phyloP scores from a whole-genome alignment of 768 basidiomycete species.

The Boletus pseudo-olivaceus region DNA sequence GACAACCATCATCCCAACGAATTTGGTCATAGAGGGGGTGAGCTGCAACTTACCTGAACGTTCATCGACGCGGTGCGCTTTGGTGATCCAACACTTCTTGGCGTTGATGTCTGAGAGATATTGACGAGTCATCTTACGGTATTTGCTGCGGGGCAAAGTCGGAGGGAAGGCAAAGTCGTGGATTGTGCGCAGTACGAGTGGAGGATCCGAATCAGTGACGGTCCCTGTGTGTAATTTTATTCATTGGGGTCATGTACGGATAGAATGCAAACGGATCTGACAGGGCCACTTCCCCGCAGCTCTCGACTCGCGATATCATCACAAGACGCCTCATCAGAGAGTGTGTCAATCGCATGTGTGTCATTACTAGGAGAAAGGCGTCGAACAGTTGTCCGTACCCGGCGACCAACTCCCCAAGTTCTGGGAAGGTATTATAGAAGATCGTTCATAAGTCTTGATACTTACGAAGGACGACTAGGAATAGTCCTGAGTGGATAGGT shows the following conservation, averaged over 20 bases:
- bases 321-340: constrained; percentile 96
- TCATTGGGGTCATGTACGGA: too few species aligned
- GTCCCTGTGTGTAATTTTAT: too few species aligned
- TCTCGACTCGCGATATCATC: constrained; percentile 94
- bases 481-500: background rate
- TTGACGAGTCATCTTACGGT: constrained; percentile 78
- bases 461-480: background rate
- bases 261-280: too few species aligned
- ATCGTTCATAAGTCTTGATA: background rate
- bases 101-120: constrained; percentile 65
- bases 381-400: constrained; percentile 89
- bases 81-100: constrained; percentile 59
- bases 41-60: constrained; percentile 66
- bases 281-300: constrained; percentile 43
- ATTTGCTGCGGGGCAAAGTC: constrained; percentile 82
- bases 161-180: constrained; percentile 65
- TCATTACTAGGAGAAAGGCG: constrained; percentile 90
- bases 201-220: constrained; percentile 31
- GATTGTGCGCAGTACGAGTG: constrained; percentile 67
- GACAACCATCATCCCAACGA: constrained; percentile 56
- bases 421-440: constrained; percentile 61
- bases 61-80: constrained; percentile 75
- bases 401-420: constrained; percentile 86
- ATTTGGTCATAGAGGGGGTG: constrained; percentile 83
- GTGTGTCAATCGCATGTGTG: constrained; percentile 95